Conservation (phyloP, 176 grass and related monocot species). For the Zoysia japonica region DNA sequence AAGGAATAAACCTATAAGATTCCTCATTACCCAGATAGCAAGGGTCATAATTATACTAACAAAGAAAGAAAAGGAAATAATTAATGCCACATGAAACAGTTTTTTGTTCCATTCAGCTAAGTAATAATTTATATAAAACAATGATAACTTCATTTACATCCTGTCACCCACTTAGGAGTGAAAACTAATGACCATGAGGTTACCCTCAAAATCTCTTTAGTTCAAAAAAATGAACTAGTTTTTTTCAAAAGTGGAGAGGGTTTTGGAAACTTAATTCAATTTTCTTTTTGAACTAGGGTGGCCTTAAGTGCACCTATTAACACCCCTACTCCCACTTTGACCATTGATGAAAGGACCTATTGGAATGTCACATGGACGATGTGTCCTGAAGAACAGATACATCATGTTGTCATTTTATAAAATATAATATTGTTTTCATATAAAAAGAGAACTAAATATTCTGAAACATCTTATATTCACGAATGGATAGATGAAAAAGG, state of each 20-base stretch:
- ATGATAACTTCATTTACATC: neutral
- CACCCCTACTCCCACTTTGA: neutral
- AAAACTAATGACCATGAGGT: too few species aligned
- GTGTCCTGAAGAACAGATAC: neutral
- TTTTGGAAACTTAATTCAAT: too few species aligned
- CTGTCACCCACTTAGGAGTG: neutral
- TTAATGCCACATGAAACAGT: slow-evolving; percentile 1
- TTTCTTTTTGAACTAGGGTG: too few species aligned
- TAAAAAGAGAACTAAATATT: neutral
- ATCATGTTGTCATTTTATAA: neutral
- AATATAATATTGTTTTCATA: neutral
- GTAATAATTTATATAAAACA: neutral
- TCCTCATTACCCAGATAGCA: neutral
- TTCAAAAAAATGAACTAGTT: too few species aligned
- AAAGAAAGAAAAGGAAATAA: slow-evolving; percentile 6
- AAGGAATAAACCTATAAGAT: slow-evolving; percentile 7
- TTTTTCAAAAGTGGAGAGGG: too few species aligned
- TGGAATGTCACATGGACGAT: neutral
- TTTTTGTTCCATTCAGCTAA: neutral
- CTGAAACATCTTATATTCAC: too few species aligned
- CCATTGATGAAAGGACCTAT: neutral
- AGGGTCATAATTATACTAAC: neutral
- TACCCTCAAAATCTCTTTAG: too few species aligned
- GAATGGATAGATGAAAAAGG: neutral
- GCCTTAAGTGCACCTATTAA: too few species aligned